phyloP scores from a whole-genome alignment of 2,329 filamentous ascomycete species.

The Lasiodiplodia citricola region DNA sequence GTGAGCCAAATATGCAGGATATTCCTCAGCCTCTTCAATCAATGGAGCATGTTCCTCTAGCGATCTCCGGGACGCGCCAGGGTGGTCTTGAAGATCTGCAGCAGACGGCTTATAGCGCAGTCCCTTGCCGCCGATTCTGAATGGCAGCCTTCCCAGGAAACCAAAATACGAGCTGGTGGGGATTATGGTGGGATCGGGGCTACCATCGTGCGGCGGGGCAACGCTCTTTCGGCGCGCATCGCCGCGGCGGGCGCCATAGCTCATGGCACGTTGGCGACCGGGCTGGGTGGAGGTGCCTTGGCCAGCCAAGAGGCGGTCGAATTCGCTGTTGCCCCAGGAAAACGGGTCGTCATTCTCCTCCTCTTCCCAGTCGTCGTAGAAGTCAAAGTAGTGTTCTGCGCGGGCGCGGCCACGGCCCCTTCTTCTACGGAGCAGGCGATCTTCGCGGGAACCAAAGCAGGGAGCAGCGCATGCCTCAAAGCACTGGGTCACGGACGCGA shows the following conservation, averaged over 20 bases:
- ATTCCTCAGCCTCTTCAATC: slow-evolving; percentile 65
- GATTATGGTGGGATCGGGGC: slow-evolving; percentile 81
- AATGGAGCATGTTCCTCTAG: slow-evolving; percentile 75
- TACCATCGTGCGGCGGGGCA: slow-evolving; percentile 55
- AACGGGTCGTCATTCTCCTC: slow-evolving; percentile 68
- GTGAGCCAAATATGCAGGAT: slow-evolving; percentile 43
- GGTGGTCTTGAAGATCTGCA: slow-evolving; percentile 87
- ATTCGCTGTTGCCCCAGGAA: slow-evolving; percentile 74
- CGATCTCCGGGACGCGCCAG: slow-evolving; percentile 58
- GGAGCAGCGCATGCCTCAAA: slow-evolving; percentile 73
- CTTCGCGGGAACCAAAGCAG: slow-evolving; percentile 75
- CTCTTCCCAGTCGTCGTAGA: slow-evolving; percentile 96
- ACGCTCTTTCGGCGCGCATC: slow-evolving; percentile 60
- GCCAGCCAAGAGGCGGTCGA: slow-evolving; percentile 80
- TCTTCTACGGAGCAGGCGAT: slow-evolving; percentile 73
- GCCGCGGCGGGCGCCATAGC: slow-evolving; percentile 75
- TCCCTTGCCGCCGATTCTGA: slow-evolving; percentile 77
- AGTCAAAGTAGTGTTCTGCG: slow-evolving; percentile 90
- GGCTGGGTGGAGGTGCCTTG: slow-evolving; percentile 63
- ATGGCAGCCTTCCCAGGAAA: slow-evolving; percentile 83
- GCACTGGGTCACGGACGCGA: slow-evolving; percentile 69
- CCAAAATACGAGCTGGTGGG: slow-evolving; percentile 84
- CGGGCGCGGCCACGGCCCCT: slow-evolving; percentile 61
- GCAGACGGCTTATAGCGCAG: slow-evolving; percentile 89
- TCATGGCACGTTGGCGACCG: slow-evolving; percentile 80